Base-by-base conservation (phyloP, 179 eudicot species). In the Amaranthus tricolor region DNA sequence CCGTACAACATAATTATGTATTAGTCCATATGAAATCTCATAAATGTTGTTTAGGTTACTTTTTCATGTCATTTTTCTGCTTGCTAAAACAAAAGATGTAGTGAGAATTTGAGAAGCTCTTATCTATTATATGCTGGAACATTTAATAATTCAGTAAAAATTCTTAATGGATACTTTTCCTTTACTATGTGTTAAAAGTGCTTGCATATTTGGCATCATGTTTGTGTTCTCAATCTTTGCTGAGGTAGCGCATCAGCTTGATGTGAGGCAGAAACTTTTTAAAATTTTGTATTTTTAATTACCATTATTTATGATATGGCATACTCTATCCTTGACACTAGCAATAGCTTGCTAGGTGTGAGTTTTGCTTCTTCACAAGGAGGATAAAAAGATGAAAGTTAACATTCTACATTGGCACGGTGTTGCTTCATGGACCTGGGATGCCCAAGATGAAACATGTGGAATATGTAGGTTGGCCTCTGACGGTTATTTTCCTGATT, bases 371-470 rank as follows among this genome's bases (percentile, higher is more conserved):
- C 50, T 62, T 73, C 61, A 43, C 86, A 85, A 80, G 40, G 40
- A 31, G 76, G 65, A 53, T 75, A 65, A 72, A 75, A 83, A 60
- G 73, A 91, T 90, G 97, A 91, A 91, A 83, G 94, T 90, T 72
- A 91, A 90, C 68, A 78, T 91, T 78, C 65, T 88, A 24, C 91
- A 93, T 80, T 94, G 97, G 98, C 98, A 94, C 82, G 94, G 93
- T 52, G 93, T 94, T 68, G 96, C 96, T 84, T 92, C 98, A 60
- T 94, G 98, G 98, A 94, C 98, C 14, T 92, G 96, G 97, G 96
- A 90, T 79, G 94, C 97, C 7, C 97, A 92, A 73, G 98, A 94
- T 84, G 98, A 94, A 81, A 88, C 97, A 57, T 94, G 97, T 79
- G 98, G 98, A 21, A 90, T 92, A 43, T 94, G 97, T 76, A 88